Evolutionary conservation across 345 rosid species (phyloP), one percentile per base, ranked within the genome.

Genomic region (Orychophragmus violaceus): DNA sequence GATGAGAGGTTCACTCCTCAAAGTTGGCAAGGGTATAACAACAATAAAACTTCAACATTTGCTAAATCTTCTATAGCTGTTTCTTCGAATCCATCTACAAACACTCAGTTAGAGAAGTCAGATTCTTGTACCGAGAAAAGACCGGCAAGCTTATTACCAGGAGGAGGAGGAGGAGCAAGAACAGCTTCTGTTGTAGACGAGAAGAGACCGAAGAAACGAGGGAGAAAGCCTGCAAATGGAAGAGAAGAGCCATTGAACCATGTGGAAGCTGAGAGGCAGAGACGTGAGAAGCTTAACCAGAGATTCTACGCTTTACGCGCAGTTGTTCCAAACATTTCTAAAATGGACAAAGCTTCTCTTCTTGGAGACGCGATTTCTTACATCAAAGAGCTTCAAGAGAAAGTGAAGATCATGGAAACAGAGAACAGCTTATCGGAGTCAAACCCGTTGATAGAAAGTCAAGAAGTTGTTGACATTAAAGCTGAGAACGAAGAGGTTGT

Each of bases 161-260:
- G 1, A 2, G 35, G 33, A 29, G 32, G 7, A 29, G 64, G 18
- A 68, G 55, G 63, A 49, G 46, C 4, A 37, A 69, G 42, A 55
- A 16, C 16, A 2, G 49, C 60, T 29, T 68, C 61, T 2, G 49
- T 52, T 46, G 69, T 63, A 7, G 89, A 87, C 23, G 99, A 85
- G 61, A 83, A 82, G 74, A 85, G 85, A 71, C 99, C 95, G 1
- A 80, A 90, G 4, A 94, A 94, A 66, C 80, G 99, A 49, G 99
- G 99, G 8, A 84, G 99, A 69, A 94, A 88, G 83, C 99, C 99
- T 18, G 95, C 95, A 2, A 90, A 94, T 63, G 99, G 99, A 66
- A 84, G 99, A 76, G 97, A 94, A 62, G 99, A 94, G 65, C 95
- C 99, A n/a, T 81, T 94, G 29, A 94, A 94, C 71, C 99, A 94